phyloP scores from a whole-genome alignment of 352 stramenopile genomes.

The Phytopythium litorale region DNA sequence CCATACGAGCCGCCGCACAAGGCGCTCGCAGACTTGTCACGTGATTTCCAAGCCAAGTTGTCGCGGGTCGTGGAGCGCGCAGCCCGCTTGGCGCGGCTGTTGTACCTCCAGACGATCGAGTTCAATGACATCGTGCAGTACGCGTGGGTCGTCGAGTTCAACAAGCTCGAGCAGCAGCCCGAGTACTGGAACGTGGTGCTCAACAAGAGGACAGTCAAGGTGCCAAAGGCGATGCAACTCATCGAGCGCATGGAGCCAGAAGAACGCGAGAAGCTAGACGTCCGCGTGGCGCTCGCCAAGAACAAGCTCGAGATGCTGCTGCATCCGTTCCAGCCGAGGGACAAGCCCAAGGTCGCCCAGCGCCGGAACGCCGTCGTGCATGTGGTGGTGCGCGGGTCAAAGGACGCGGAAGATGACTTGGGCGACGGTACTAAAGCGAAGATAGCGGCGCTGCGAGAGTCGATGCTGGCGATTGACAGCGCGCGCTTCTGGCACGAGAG shows the following conservation, averaged over 20 bases:
- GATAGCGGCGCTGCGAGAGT: conserved; percentile 14
- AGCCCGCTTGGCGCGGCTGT: conserved; percentile 33
- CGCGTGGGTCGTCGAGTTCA: conserved; percentile 65
- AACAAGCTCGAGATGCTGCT: conserved; percentile 50
- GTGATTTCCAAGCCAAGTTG: conserved; percentile 40
- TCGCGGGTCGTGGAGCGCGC: conserved; percentile 23
- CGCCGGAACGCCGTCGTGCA: conserved; percentile 46
- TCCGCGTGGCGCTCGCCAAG: conserved; percentile 47
- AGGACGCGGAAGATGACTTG: background rate
- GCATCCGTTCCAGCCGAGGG: conserved; percentile 43
- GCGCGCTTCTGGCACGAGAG: conserved; percentile 66
- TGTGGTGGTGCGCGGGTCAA: conserved; percentile 5
- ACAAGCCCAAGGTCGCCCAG: conserved; percentile 36
- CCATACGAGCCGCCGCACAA: conserved; percentile 32
- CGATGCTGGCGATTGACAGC: conserved; percentile 34
- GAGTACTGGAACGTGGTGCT: conserved; percentile 81
- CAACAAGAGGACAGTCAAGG: conserved; percentile 46
- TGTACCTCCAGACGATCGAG: conserved; percentile 66
- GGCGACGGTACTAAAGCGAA: conserved; percentile 3
- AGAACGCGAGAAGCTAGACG: conserved; percentile 45
- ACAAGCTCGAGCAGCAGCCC: conserved; percentile 39
- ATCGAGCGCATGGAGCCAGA: conserved; percentile 60
- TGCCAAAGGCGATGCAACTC: conserved; percentile 48
- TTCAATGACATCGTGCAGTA: conserved; percentile 65
- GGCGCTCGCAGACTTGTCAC: conserved; percentile 22